These are phyloP conservation scores for Larix kaempferi DNA, from an alignment of 75 land plant genomes.

Conservation along the genomic window DNA sequence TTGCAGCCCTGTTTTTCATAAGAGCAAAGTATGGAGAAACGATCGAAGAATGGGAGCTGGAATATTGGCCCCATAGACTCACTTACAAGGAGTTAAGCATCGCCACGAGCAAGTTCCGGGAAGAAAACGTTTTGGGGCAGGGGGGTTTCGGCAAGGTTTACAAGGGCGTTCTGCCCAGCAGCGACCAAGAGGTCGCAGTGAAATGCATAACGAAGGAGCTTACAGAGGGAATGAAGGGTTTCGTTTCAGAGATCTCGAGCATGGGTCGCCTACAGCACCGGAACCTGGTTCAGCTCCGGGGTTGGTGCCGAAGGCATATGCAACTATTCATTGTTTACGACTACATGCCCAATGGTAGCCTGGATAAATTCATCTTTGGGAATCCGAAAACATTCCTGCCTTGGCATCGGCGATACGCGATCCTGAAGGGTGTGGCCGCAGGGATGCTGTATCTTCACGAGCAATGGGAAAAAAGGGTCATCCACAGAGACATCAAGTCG, in stretches of 20 bases:
- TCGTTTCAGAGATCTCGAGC: constrained; percentile 20
- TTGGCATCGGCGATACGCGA: not conserved
- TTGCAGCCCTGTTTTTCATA: too few species aligned
- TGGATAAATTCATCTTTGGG: constrained; percentile 1
- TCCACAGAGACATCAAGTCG: constrained; percentile 12
- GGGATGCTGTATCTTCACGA: constrained; percentile 6
- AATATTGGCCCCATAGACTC: not conserved
- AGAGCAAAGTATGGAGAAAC: too few species aligned
- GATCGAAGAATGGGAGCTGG: not conserved
- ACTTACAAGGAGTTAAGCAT: not conserved
- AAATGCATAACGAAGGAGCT: not conserved
- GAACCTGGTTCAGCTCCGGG: constrained; percentile 27
- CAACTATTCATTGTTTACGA: constrained; percentile 13
- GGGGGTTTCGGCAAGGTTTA: not conserved
- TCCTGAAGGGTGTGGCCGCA: not conserved
- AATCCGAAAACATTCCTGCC: not conserved
- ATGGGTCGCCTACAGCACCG: constrained; percentile 37
- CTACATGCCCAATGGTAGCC: constrained; percentile 15
- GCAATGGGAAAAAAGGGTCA: constrained; percentile 4
- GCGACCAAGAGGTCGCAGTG: not conserved
- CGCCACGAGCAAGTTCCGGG: not conserved
- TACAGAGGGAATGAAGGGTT: not conserved
- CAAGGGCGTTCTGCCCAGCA: not conserved
- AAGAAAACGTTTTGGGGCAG: not conserved
- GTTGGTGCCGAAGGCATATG: constrained; percentile 16